Percentiles rank a stretch among this genome's conserved stretches.
Conservation (phyloP, 495 filamentous ascomycete species). For the Lentithecium fluviatile region DNA sequence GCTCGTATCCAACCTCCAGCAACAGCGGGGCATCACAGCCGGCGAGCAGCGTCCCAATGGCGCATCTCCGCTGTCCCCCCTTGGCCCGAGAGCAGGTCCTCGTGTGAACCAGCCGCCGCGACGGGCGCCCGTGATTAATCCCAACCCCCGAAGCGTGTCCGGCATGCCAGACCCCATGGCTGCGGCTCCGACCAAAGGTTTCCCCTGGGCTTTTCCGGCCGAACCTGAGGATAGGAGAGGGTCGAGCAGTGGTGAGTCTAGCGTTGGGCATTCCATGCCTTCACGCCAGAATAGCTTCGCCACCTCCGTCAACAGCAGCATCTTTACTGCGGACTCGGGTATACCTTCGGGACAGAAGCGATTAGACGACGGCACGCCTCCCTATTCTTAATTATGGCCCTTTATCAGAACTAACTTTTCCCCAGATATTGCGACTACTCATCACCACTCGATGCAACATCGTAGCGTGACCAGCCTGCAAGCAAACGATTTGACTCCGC, state of each 20-base stretch:
- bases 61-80: conserved; percentile 39
- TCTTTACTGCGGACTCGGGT: conserved; percentile 43
- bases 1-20: conserved; percentile 43
- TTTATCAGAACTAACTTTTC: conserved; percentile 7
- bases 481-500: conserved; percentile 30
- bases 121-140: conserved; percentile 44
- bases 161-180: conserved; percentile 47
- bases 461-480: conserved; percentile 40
- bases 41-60: conserved; percentile 40
- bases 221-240: conserved; percentile 40
- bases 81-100: conserved; percentile 29
- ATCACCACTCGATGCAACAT: conserved; percentile 49
- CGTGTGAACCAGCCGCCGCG: conserved; percentile 35
- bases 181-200: conserved; percentile 45
- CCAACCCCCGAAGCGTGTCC: conserved; percentile 39
- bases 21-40: conserved; percentile 40
- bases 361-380: conserved; percentile 41
- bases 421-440: conserved; percentile 41
- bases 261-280: conserved; percentile 31
- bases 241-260: conserved; percentile 44
- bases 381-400: neutral
- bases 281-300: conserved; percentile 45
- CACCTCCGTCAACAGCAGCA: conserved; percentile 44
- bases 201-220: conserved; percentile 48
- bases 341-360: conserved; percentile 43